Evolutionary conservation across 768 basidiomycete genomes (phyloP), one percentile per base, ranked within the genome.

Genomic region (Boletus rufocinnamomeus): DNA sequence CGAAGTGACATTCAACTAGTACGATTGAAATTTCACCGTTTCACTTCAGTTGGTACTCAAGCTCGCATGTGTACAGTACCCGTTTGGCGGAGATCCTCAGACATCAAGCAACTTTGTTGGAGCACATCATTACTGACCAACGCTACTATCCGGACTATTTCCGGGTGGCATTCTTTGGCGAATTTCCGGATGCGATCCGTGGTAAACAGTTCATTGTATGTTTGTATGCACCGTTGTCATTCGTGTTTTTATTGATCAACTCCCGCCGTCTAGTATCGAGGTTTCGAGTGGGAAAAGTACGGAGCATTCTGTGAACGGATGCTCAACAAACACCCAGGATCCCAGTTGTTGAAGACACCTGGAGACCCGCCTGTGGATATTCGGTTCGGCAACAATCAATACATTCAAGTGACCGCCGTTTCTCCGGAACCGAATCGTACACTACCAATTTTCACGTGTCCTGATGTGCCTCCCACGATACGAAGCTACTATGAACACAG

Each of bases 201-300:
- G 86, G 89, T 65, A 96, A 95, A 72, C 91, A 94, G 57, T 98
- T 95, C 75, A 87, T 96, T 59, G 93, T 95, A 73, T 59, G 82
- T 59, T 53, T 28, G n/a, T 32, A 16, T 62, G 54, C 25, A 28
- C n/a, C 28, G 6, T 27, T 23, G 10, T 38, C 23, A 1, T 40
- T 19, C 38, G 2, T 30, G 25, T 60, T 13, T 41, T 38, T 38
- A 35, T 28, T 34, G 21, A 56, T 23, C 35, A 0, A 34, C 46
- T 13, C 63, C 53, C 60, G 51, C 27, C 41, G 50, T 47, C 46
- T 47, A 94, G 92, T 95, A 95, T 72, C 92, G 96, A 46, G 96
- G 95, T 2, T 91, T 87, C 67, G 93, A 94, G 67, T 94, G 91
- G 93, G 95, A 98, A 75, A 95, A 92, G 67, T 93, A 87, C 60